phyloP scores from a whole-genome alignment of 306 rosid genomes.

The Clitoria ternatea region DNA sequence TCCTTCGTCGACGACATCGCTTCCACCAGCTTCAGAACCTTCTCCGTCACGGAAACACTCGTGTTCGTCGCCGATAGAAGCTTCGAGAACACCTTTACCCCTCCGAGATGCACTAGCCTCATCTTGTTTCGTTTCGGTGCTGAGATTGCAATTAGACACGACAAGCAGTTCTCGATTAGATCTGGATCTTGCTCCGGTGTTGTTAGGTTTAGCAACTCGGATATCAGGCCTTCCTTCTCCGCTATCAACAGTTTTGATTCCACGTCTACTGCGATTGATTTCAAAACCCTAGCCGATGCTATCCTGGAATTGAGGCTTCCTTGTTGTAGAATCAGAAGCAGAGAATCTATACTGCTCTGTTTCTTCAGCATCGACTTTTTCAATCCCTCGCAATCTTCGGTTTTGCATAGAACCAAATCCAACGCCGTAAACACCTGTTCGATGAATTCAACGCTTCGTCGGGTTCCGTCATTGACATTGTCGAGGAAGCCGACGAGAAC shows the following conservation, averaged over 20 bases:
- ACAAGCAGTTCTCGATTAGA: constrained; percentile 49
- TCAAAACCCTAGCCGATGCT: constrained; percentile 54
- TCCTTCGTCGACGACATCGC: constrained; percentile 69
- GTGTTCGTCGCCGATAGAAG: constrained; percentile 40
- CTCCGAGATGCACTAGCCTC: constrained; percentile 52
- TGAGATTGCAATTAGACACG: constrained; percentile 58
- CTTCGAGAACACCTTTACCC: constrained; percentile 38
- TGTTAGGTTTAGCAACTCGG: constrained; percentile 44
- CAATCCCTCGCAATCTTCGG: constrained; percentile 33
- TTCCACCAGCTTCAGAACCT: constrained; percentile 62
- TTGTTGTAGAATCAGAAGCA: constrained; percentile 47
- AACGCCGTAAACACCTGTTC: constrained; percentile 46
- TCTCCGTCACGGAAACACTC: constrained; percentile 46
- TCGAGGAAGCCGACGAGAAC: constrained; percentile 48
- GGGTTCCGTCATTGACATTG: constrained; percentile 50
- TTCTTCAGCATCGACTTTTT: constrained; percentile 35
- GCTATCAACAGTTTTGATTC: constrained; percentile 65
- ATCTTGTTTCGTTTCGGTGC: constrained; percentile 45
- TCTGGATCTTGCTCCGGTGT: constrained; percentile 43
- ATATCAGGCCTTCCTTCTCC: constrained; percentile 52
- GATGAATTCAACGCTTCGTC: constrained; percentile 30
- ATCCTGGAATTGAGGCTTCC: constrained; percentile 46
- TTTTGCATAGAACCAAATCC: constrained; percentile 42
- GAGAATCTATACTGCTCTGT: constrained; percentile 30
- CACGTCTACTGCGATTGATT: constrained; percentile 40